These are phyloP conservation scores for Ceriops zippeliana DNA, from an alignment of 345 rosid species.

Conservation along the genomic window DNA sequence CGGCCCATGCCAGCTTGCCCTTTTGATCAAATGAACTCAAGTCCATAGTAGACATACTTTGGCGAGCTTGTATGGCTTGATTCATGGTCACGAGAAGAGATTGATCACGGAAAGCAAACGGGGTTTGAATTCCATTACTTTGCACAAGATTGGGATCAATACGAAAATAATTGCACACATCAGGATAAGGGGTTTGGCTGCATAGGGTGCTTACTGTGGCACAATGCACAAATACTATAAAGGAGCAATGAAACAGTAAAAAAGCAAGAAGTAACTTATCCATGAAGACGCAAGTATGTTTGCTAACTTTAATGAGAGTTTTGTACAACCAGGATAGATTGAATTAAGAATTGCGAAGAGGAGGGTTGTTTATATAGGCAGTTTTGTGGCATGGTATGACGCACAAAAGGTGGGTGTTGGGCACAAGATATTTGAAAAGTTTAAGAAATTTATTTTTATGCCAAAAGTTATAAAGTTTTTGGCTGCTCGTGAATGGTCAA, in stretches of 20 bases:
- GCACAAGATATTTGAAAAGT: neutral
- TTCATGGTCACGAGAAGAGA: constrained; percentile 45
- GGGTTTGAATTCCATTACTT: constrained; percentile 10
- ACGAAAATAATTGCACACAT: constrained; percentile 40
- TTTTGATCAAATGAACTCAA: constrained; percentile 32
- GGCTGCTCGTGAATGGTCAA: constrained; percentile 10
- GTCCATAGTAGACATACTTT: constrained; percentile 40
- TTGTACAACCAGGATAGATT: constrained; percentile 9
- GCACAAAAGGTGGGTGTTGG: neutral
- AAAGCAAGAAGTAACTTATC: constrained; percentile 20
- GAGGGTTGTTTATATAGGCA: constrained; percentile 29
- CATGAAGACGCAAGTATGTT: constrained; percentile 14
- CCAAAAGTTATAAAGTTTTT: neutral
- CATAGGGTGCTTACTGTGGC: constrained; percentile 41
- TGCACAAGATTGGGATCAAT: constrained; percentile 9
- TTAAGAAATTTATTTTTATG: neutral
- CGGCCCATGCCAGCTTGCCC: constrained; percentile 56
- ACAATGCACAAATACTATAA: constrained; percentile 18
- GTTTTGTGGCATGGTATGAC: neutral
- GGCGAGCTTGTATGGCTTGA: constrained; percentile 53
- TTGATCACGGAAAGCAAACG: constrained; percentile 37
- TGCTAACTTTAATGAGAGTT: neutral
- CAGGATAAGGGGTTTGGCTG: constrained; percentile 55
- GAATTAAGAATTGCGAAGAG: constrained; percentile 9
- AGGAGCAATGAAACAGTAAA: constrained; percentile 16